Base-by-base conservation (phyloP, 495 filamentous ascomycete genomes). In the Staphylotrichum longicolle region DNA sequence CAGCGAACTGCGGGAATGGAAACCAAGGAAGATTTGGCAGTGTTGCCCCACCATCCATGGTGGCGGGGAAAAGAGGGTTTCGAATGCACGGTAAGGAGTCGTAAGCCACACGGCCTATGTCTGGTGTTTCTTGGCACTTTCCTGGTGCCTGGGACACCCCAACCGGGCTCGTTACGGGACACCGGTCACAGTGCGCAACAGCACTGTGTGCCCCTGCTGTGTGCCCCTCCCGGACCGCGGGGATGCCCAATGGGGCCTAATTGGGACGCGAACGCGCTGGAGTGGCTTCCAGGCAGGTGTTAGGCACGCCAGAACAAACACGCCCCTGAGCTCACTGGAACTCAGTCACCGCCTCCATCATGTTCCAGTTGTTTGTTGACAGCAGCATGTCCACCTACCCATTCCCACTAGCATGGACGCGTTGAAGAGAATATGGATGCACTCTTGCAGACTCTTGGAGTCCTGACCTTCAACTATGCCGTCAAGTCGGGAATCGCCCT, bases 401-500 rank as follows among this genome's bases (percentile, higher is more conserved):
- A 33, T 7, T 11, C 12, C 32, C 46, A 44, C 33, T 34, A 66
- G 40, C 54, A 69, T 71, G 66, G 62, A 54, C 33, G 12, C 12
- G 11, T 12, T 50, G 54, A 67, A 27, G 30, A 62, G 67, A 83
- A 70, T 59, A 96, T 96, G 91, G 91, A 96, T 66, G 82, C 85
- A 59, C 83, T 96, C 60, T 77, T 95, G 59, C 75, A 79, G 46
- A 86, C 85, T 61, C 83, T 94, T 73, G 66, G 81, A 62, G 62
- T 66, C 49, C 91, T 96, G 77, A 90, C 91, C 50, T 88, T 93
- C 84, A 96, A 91, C 75, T 93, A 91, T 82, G 91, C 91, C 73
- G 90, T 96, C 63, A 79, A 88, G 63, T 94, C 91, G n/a, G 95
- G 92, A 45, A 86, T 99, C 60, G 86, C 87, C 10, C 85, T 98